Conservation (phyloP, 345 rosid species). For the Citrus trifoliata region DNA sequence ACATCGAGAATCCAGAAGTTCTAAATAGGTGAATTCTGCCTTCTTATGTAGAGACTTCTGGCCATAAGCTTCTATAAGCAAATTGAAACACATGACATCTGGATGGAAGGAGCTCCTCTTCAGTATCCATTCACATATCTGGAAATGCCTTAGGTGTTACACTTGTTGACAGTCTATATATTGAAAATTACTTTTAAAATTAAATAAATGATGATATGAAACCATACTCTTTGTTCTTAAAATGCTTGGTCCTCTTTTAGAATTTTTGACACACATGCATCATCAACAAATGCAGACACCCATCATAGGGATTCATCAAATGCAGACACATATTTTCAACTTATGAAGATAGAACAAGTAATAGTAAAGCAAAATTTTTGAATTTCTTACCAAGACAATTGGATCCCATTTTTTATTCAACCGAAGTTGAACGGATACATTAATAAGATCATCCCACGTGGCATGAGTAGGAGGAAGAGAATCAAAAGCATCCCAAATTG, state of each 20-base stretch:
- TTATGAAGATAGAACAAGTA: no score
- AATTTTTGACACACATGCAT: neutral
- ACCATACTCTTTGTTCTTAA: neutral
- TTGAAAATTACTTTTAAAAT: neutral
- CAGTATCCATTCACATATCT: constrained; percentile 90
- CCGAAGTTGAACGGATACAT: constrained; percentile 79
- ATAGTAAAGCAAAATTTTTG: neutral
- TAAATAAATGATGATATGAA: neutral
- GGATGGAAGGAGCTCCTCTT: constrained; percentile 75
- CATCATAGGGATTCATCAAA: neutral
- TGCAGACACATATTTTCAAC: neutral
- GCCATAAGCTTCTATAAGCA: constrained; percentile 90
- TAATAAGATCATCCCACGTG: constrained; percentile 85
- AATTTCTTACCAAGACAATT: constrained; percentile 50
- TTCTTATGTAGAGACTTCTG: constrained; percentile 57
- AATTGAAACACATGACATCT: constrained; percentile 83
- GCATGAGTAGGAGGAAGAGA: constrained; percentile 64
- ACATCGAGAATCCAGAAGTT: constrained; percentile 72
- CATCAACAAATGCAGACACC: neutral
- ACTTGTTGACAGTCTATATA: neutral
- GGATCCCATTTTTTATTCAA: constrained; percentile 75
- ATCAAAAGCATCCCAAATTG: constrained; percentile 50
- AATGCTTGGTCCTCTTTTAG: neutral
- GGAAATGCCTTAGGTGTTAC: constrained; percentile 14
- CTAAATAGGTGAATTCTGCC: constrained; percentile 66